Conservation (phyloP, 192 early-diverging fungal species). For the Entophlyctis luteolus region DNA sequence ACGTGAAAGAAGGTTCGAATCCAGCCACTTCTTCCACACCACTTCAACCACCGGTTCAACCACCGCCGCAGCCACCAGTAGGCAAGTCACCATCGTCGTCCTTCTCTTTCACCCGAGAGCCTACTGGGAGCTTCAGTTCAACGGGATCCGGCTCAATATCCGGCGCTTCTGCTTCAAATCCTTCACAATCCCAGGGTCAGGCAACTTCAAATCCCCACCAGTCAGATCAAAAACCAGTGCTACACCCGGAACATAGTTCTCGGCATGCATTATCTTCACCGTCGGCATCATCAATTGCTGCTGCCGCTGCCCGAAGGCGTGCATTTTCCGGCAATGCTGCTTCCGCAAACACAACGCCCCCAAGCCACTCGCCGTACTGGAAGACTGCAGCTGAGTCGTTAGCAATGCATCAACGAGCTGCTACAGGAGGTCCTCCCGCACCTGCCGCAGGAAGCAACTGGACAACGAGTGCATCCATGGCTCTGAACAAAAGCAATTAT, state of each 20-base stretch:
- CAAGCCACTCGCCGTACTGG: slow-evolving; percentile 29
- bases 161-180: background rate
- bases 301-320: background rate
- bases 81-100: slow-evolving; percentile 2
- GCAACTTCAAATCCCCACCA: no score
- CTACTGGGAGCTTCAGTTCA: background rate
- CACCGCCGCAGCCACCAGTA: no score
- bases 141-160: background rate
- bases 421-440: no score
- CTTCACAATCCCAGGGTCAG: background rate
- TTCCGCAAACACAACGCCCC: background rate
- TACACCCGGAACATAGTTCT: background rate
- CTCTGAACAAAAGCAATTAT: background rate
- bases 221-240: background rate
- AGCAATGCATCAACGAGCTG: slow-evolving; percentile 6
- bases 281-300: background rate
- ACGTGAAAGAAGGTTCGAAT: no score
- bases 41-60: no score
- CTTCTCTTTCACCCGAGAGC: background rate
- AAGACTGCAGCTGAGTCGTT: slow-evolving; percentile 21
- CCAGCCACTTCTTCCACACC: background rate
- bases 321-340: slow-evolving; percentile 21
- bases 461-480: background rate
- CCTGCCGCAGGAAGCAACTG: background rate
- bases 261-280: background rate